Conservation (phyloP, 2,329 filamentous ascomycete genomes). For the Aspergillus sp. region DNA sequence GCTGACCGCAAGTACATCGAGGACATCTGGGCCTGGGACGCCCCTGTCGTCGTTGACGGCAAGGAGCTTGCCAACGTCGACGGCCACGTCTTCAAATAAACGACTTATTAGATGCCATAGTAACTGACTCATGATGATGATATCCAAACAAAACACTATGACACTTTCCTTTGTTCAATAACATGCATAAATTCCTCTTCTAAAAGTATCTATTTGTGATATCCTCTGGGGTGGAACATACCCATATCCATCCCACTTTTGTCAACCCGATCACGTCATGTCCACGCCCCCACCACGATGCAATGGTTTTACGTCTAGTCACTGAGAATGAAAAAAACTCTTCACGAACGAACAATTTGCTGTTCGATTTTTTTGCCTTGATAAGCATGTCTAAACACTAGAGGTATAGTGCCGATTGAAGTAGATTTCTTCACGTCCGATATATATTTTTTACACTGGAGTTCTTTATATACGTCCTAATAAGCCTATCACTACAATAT, state of each 20-base stretch:
- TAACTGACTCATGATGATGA: constrained; percentile 21
- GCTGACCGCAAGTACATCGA: constrained; percentile 86
- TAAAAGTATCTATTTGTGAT: constrained; percentile 2
- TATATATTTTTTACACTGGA: no score
- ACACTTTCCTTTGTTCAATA: constrained; percentile 12
- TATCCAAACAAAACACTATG: constrained; percentile 15
- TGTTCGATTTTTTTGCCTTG: constrained; percentile 5
- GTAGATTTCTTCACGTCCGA: no score
- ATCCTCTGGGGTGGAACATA: background rate
- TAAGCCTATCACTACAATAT: no score
- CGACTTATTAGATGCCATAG: constrained; percentile 20
- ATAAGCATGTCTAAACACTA: no score
- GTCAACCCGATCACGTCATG: constrained; percentile 10
- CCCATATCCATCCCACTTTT: background rate
- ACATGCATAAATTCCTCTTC: constrained; percentile 4
- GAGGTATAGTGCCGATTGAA: no score
- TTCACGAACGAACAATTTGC: background rate
- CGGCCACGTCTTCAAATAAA: constrained; percentile 99
- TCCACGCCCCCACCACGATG: constrained; percentile 17
- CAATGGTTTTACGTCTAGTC: constrained; percentile 20
- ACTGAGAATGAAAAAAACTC: constrained; percentile 15
- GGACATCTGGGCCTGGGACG: constrained; percentile 89
- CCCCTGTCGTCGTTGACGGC: constrained; percentile 73
- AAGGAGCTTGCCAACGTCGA: constrained; percentile 87
- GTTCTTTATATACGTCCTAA: no score